Evolutionary conservation across 2,329 filamentous ascomycete genomes (phyloP), one percentile per base, ranked within the genome.

Genomic region (Aureobasidium lini): DNA sequence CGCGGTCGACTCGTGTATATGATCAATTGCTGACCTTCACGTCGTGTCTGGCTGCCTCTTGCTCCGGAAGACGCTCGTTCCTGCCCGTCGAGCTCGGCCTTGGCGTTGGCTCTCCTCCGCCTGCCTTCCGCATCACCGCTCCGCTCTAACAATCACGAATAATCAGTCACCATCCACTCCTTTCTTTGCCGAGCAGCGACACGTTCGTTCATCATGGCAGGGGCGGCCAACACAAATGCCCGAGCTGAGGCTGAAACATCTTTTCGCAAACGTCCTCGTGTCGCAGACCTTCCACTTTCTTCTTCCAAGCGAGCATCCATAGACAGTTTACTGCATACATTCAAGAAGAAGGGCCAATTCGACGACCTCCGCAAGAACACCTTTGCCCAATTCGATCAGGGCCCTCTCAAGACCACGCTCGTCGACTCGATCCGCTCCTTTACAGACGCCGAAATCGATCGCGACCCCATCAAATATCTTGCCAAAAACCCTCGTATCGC

Each of bases 261-360:
- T 42, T 65, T 70, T 42, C 76, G 77, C 65, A 81, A 80, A 66
- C 87, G 84, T 67, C 83, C 87, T 70, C 90, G 90, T 71, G 83
- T 87, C 3, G 86, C 86, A 0, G 89, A 93, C 66, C 78, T 93
- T 16, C 89, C 89, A 1, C 75, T 92, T 18, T 82, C 87, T 5
- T 87, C 86, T 3, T 81, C 84, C n/a, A 89, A 89, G 56, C 81
- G 87, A 64, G 81, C 82, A 1, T 85, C 86, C 1, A 90, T 93
- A 60, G 88, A 92, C 66, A 82, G 80, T 15, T 80, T 93, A 23
- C 83, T 88, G n/a, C 86, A 89, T 69, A 86, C 82, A 10, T 93
- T 92, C 76, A 92, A 92, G 74, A 93, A 92, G 75, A 90, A 90
- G 72, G 89, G 89, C 62, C 87, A 88, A 60, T 94, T 92, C 69